Base-by-base conservation (phyloP, 345 rosid genomes). In the Brassica rapa region DNA sequence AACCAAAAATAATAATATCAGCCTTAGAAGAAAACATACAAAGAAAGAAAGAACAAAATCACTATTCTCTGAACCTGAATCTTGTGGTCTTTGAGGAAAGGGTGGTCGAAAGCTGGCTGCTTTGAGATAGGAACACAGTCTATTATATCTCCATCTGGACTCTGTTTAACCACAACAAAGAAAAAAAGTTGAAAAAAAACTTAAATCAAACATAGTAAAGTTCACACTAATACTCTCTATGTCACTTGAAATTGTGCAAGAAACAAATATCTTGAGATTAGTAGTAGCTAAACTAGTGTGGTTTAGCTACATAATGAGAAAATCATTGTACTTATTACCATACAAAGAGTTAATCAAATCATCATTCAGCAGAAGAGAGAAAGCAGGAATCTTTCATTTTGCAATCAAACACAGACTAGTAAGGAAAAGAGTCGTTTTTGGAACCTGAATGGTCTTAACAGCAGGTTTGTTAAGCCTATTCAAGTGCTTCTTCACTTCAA, bases 101-200 rank as follows among this genome's bases (percentile, higher is more conserved):
- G 97, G 71, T 94, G 98, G 83, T 94, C 98, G 55, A 94, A 90
- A 79, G 98, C 97, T 21, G 98, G 97, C 83, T 94, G 98, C 74
- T 88, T 83, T 78, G 96, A 71, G 62, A 94, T 87, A 78, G 80
- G 92, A 78, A 94, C 89, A 83, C 98, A 94, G 76, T 94, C 98
- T 21, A 94, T 92, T 19, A 77, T 75, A 79, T 89, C 93, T 53
- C 93, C 93, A 83, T 89, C 93, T 33, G 89, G 87, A 46, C 93
- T 89, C 90, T 89, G 88, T 68, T 66, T 35, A 70, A 76, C 66
- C 41, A 61, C 74, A 30, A 43, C 24, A 0, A 57, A 23, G 7
- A 23, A 70, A 77, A 27, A 16, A 24, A 10, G 39, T 8, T 9
- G 21, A 68, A 39, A 43, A 43, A 30, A 39, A 59, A 14, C 21